Conservation (phyloP, 345 rosid genomes). For the Acer saccharum region DNA sequence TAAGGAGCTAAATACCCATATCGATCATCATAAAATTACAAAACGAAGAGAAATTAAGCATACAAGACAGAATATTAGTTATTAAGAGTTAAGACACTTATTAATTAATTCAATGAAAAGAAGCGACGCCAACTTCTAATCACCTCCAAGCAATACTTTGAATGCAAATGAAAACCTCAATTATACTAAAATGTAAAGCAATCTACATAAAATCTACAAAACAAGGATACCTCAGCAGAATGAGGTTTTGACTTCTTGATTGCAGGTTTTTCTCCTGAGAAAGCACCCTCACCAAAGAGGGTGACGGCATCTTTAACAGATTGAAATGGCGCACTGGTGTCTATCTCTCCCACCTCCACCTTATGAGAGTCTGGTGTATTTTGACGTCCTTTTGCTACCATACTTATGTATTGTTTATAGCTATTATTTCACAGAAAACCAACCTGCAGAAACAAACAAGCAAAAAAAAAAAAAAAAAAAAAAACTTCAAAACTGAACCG, state of each 20-base stretch:
- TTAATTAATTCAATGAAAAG: background rate
- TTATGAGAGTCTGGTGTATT: constrained; percentile 57
- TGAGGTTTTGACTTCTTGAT: constrained; percentile 65
- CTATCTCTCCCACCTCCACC: constrained; percentile 94
- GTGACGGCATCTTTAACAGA: constrained; percentile 95
- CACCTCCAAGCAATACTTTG: background rate
- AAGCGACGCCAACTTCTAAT: background rate
- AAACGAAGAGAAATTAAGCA: background rate
- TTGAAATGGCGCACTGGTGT: constrained; percentile 95
- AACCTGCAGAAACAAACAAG: constrained; percentile 17
- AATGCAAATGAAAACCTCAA: no score
- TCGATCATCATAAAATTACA: background rate
- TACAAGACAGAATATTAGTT: background rate
- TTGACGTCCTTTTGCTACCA: constrained; percentile 73
- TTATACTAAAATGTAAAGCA: background rate
- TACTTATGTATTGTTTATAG: constrained; percentile 28
- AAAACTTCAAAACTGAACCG: background rate
- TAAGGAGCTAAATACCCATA: background rate
- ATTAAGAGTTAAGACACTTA: background rate
- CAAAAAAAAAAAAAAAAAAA: background rate
- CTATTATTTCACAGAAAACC: constrained; percentile 12
- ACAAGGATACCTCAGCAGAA: constrained; percentile 70
- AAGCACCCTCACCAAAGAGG: constrained; percentile 89
- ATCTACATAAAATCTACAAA: background rate
- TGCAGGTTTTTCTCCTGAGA: constrained; percentile 73